Conservation (phyloP, 169 alveolate genomes). For the Amoebophrya sp. region DNA sequence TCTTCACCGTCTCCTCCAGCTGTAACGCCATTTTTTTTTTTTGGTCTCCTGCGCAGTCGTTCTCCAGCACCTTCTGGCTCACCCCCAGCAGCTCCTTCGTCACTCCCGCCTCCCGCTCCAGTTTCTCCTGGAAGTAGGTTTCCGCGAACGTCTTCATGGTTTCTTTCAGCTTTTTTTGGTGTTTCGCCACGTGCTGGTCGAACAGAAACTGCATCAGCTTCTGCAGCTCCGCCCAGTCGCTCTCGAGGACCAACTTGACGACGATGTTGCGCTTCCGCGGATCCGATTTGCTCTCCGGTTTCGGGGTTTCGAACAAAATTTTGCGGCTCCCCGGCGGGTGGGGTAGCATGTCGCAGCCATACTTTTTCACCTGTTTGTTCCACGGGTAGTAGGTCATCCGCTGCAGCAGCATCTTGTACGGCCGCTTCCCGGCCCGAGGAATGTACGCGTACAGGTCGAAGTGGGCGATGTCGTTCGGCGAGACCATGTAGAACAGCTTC, state of each 20-base stretch:
- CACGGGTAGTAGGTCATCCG: background rate
- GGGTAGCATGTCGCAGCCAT: background rate
- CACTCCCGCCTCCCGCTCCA: background rate
- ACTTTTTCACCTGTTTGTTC: background rate
- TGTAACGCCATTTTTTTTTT: too few species aligned
- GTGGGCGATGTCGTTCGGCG: background rate
- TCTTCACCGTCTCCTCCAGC: too few species aligned
- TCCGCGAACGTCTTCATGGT: background rate
- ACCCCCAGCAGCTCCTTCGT: background rate
- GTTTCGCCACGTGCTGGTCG: background rate
- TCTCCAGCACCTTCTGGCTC: background rate
- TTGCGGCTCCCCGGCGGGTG: background rate
- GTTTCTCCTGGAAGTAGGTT: background rate
- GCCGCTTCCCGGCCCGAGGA: background rate
- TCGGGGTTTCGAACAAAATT: background rate
- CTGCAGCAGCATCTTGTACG: background rate
- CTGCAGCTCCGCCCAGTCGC: background rate
- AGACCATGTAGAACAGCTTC: too few species aligned
- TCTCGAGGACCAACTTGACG: background rate
- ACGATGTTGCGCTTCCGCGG: too few species aligned
- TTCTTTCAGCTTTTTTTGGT: background rate
- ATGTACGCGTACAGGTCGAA: background rate
- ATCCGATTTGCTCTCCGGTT: background rate
- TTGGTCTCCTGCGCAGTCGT: too few species aligned
- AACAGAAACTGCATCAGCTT: background rate